phyloP scores from a whole-genome alignment of 2,329 filamentous ascomycete genomes.

The Penicillium hordei region DNA sequence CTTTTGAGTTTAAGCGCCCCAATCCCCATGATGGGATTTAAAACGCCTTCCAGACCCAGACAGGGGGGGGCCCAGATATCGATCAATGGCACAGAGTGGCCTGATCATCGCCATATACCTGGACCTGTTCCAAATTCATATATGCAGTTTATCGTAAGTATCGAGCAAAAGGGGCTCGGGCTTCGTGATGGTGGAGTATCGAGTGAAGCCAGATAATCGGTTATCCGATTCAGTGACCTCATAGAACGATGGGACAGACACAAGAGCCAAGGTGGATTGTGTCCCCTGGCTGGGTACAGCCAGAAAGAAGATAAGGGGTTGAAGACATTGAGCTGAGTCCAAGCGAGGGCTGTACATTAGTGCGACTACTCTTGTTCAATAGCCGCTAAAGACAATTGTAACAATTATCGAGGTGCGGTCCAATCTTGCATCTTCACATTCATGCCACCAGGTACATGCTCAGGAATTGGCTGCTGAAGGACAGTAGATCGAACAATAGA shows the following conservation, averaged over 20 bases:
- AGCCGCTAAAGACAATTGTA: not conserved
- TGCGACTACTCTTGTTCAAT: not conserved
- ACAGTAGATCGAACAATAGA: conserved; percentile 36
- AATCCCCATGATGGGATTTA: not conserved
- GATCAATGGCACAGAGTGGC: not conserved
- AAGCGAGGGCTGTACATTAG: not conserved
- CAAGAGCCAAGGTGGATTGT: conserved; percentile 15
- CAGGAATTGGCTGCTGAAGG: conserved; percentile 36
- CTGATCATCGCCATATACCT: conserved; percentile 1
- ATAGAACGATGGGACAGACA: conserved; percentile 13
- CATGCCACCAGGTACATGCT: conserved; percentile 27
- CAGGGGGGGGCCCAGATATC: not conserved
- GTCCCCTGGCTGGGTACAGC: conserved; percentile 1
- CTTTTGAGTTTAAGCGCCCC: not conserved
- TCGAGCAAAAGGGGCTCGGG: conserved; percentile 7
- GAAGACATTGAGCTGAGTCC: not conserved
- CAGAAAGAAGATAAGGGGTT: not conserved
- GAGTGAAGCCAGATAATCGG: not conserved
- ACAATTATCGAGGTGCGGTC: conserved; percentile 31
- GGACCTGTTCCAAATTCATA: conserved; percentile 5
- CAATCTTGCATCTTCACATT: conserved; percentile 43
- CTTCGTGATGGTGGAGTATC: conserved; percentile 4
- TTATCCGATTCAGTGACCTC: not conserved
- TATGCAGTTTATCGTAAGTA: conserved; percentile 10
- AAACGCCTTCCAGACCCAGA: conserved; percentile 8